Evolutionary conservation across 805 yeast genomes (phyloP), one percentile per base, ranked within the genome.

Genomic region (Barnettozyma sucrosica): DNA sequence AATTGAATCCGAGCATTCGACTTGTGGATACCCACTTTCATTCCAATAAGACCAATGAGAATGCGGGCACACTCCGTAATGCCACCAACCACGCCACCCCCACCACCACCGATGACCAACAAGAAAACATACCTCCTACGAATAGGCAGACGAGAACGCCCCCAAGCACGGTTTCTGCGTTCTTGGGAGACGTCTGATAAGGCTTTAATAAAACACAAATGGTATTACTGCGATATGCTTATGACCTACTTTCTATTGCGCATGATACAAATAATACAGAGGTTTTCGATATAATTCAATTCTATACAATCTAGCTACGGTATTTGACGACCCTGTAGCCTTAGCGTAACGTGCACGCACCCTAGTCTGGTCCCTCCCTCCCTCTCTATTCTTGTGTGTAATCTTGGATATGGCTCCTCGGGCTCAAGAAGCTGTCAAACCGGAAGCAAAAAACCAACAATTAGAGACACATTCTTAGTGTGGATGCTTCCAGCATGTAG

Each of bases 141-240:
- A 34, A 34, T 7, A 34, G 18, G 37, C 37, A 18, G 18, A 34
- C 32, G 5, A 28, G 37, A 34, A 9, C 37, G 8, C 21, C 38
- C 14, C 47, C 45, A 25, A 44, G 41, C 32, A 47, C 50, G 1
- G 36, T 47, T 4, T 47, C 50, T 10, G 40, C 41, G 9, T 47
- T 34, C 20, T 30, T 47, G 18, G 36, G 41, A 7, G 21, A 37
- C n/a, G 16, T 28, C 14, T 28, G 32, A 28, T 11, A 13, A 28
- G 16, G 14, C n/a, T 28, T 13, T 28, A 28, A 28, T 28, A 28
- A 28, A 28, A 28, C 14, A 28, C 16, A 13, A 28, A 28, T 28
- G 32, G 14, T 28, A 28, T 16, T 13, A 28, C 16, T 28, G 32
- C 16, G 32, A 28, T 28, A 28, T 7, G 7, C 16, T 28, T 28